Base-by-base conservation (phyloP, 2,329 filamentous ascomycete genomes). In the Aspergillus fijiensis region DNA sequence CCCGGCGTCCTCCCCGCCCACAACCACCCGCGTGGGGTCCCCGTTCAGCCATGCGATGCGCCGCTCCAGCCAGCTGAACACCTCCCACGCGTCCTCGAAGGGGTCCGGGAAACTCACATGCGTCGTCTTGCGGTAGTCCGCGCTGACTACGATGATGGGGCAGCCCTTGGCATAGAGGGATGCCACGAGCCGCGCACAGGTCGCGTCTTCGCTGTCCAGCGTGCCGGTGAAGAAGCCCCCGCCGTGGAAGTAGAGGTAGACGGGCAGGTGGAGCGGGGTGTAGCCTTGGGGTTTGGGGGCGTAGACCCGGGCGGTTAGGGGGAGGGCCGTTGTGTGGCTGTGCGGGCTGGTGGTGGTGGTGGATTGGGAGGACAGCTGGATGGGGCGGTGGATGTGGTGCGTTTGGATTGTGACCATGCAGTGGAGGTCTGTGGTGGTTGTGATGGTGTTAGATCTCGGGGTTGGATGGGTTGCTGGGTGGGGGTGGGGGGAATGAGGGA, bases 81-180 rank as follows among this genome's bases (percentile, higher is more conserved):
- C 79, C 50, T 87, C 85, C 59, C 84, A 79, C 0, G 76, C 70
- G 51, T 88, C 85, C 49, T 72, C 51, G 80, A 80, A 85, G 0
- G 80, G 77, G 0, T 77, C 81, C 0, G 85, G 85, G 59, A 82
- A 87, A 0, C 60, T 65, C 62, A 79, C 72, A 55, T 86, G 81
- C 0, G 85, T 85, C 0, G 84, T 84, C 65, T 87, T 84, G 0
- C 85, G 80, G 67, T 87, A 87, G 63, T 85, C 84, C 12, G 86
- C 74, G 48, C 85, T 84, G 1, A 86, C 65, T 0, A 86, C 83
- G 0, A 82, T 71, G 2, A 81, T 51, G 4, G 69, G 71, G 1
- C 56, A 56, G 19, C 33, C 54, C 2, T 45, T 7, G 5, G 65
- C 63, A 2, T 63, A 74, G 4, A 70, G 64, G 0, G 63, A 58